These are phyloP conservation scores for Quercus robur DNA, from an alignment of 306 rosid species.

Conservation along the genomic window DNA sequence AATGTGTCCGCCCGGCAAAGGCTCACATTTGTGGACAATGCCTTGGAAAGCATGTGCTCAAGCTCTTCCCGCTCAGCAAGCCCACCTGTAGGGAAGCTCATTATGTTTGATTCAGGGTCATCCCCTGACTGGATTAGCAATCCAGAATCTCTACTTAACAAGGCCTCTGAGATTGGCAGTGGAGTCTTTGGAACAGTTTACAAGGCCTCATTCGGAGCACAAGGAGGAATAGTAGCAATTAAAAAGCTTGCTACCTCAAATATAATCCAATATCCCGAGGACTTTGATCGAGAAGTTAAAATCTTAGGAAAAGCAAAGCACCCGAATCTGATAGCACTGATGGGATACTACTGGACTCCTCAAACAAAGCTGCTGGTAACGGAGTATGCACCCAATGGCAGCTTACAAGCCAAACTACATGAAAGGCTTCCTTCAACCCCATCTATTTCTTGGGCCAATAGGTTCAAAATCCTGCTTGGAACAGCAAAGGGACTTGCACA, in stretches of 20 bases:
- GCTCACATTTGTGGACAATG: conserved; percentile 64
- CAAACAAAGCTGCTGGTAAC: conserved; percentile 60
- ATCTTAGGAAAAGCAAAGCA: conserved; percentile 68
- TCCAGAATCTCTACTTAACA: conserved; percentile 61
- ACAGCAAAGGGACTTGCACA: conserved; percentile 74
- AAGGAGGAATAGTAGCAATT: conserved; percentile 63
- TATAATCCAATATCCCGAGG: conserved; percentile 62
- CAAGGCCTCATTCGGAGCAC: conserved; percentile 66
- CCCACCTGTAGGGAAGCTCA: conserved; percentile 65
- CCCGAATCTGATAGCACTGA: conserved; percentile 55
- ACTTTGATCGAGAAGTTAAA: conserved; percentile 70
- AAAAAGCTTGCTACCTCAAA: conserved; percentile 67
- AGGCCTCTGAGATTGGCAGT: conserved; percentile 80
- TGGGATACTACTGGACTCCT: conserved; percentile 86
- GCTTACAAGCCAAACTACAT: conserved; percentile 64
- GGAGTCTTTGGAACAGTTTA: conserved; percentile 90
- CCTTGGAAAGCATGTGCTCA: conserved; percentile 88
- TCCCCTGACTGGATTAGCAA: conserved; percentile 40
- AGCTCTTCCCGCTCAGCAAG: conserved; percentile 70
- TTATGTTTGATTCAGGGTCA: conserved; percentile 58
- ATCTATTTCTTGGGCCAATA: conserved; percentile 64
- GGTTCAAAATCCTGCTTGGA: conserved; percentile 74
- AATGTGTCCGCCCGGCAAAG: conserved; percentile 72
- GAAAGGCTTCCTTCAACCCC: conserved; percentile 54
- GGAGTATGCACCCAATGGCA: conserved; percentile 69